Percentiles rank a stretch among this genome's conserved stretches.
phyloP scores from a whole-genome alignment of 495 filamentous ascomycete genomes.

The Articulospora tetracladia region DNA sequence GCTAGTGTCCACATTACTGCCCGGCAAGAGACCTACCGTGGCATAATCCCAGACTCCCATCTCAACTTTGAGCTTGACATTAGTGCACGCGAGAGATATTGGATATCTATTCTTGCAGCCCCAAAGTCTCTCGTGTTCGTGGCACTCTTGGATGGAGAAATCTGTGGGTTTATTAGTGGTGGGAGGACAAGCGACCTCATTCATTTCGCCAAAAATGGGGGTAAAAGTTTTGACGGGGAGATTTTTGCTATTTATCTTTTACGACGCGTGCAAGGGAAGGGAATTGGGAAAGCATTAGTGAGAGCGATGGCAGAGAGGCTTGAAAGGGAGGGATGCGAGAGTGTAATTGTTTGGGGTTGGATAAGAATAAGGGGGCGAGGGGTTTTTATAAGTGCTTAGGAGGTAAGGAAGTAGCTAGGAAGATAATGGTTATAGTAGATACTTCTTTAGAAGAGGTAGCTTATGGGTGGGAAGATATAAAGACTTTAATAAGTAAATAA shows the following conservation, averaged over 20 bases:
- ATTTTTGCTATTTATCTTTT: constrained; percentile 2
- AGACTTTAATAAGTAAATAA: constrained; percentile 3
- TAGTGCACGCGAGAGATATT: not conserved
- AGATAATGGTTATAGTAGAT: constrained; percentile 2
- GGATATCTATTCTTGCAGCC: constrained; percentile 3
- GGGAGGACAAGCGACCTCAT: not conserved
- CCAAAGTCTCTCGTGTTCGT: not conserved
- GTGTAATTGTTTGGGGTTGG: constrained; percentile 4
- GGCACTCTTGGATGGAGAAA: constrained; percentile 1
- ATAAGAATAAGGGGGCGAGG: not conserved
- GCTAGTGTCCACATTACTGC: not conserved
- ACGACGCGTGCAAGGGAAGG: constrained; percentile 2
- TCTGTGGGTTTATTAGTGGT: constrained; percentile 2
- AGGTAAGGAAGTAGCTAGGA: constrained; percentile 2
- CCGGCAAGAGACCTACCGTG: constrained; percentile 2
- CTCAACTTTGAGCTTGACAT: constrained; percentile 3
- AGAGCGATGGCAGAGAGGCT: constrained; percentile 3
- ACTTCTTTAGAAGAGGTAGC: constrained; percentile 1
- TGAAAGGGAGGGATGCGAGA: constrained; percentile 1
- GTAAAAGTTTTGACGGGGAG: not conserved
- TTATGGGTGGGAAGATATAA: constrained; percentile 3
- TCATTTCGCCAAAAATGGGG: not conserved
- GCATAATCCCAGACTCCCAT: constrained; percentile 1
- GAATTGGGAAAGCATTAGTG: constrained; percentile 3
- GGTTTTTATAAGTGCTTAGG: constrained; percentile 1